Base-by-base conservation (phyloP, 2,329 filamentous ascomycete genomes). In the Penicillium sp. region DNA sequence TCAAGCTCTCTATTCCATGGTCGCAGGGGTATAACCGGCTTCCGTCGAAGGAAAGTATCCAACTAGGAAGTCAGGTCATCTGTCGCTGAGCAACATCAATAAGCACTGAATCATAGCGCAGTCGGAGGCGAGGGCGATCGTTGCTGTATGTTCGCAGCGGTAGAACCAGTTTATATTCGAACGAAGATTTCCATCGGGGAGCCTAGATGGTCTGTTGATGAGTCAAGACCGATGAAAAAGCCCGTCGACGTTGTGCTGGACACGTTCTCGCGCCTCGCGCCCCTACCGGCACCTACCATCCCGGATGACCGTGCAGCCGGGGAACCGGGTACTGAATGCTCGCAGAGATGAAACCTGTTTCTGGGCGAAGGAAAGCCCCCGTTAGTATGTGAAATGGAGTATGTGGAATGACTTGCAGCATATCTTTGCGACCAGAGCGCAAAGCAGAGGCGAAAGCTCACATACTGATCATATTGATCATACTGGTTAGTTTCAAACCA, bases 81-180 rank as follows among this genome's bases (percentile, higher is more conserved):
- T 19, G 21, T 15, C 17, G 12, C 21, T 15, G 31, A 45, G 9
- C 17, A 33, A n/a, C 27, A 36, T 19, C 10, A 5, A 10, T 27
- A 13, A 23, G 9, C 36, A 31, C 6, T 8, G 13, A 43, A 6
- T 17, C 9, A 7, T 4, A 17, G n/a, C 19, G n/a, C 5, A 33
- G n/a, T 12, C 7, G 21, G 8, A 42, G 47, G 12, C 6, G n/a
- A 17, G 5, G 29, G n/a, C 23, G 13, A 42, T 33, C 8, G 19
- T 25, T 35, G n/a, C 41, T 39, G 13, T 15, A 29, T 33, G 6
- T 17, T 23, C 10, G 19, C 27, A 48, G 9, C n/a, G 10, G 27
- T 35, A 23, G 23, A 53, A 48, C 55, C 29, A n/a, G 43, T 53
- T 53, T 48, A n/a, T 53, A 35, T 21, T 25, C 10, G 36, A 47